Evolutionary conservation across 257 asterid genomes (phyloP), one percentile per base, ranked within the genome.

Genomic region (Echium plantagineum): DNA sequence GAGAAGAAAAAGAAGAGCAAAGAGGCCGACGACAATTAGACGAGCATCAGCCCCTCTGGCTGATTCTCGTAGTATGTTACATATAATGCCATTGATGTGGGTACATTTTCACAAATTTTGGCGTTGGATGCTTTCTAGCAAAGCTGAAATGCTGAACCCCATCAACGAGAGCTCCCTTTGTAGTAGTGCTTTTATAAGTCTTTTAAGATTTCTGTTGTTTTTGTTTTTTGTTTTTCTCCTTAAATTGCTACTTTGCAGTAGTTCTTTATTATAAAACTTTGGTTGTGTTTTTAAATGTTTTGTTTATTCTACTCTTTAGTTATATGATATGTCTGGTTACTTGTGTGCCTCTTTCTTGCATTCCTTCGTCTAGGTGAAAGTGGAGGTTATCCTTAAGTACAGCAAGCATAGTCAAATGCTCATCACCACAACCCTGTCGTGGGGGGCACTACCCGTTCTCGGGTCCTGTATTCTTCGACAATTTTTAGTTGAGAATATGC

Each of bases 1-100:
- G 78, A 80, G 78, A 80, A 82, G 67, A 72, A 72, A 65, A 66
- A 72, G 57, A 69, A 69, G 73, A 76, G 69, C 60, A 48, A 69
- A 48, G 71, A 73, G 26, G 69, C 75, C 15, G 76, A 57, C 1
- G 85, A 75, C 67, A 78, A 80, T 19, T 42, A 42, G 49, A 13
- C 12, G 49, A 17, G 32, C 32, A 28, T 28, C 3, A 42, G 46
- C 46, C 46, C 49, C 49, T 42, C 49, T 42, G 12, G 49, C 4
- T 42, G 17, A 42, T 42, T 10, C 5, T 42, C 2, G 17, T 2
- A 7, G 17, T 42, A 42, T 42, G 49, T 10, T 42, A 12, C 17
- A 42, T 42, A 42, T 10, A 1, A 42, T 42, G 17, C 49, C 49
- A 42, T 42, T 10, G 49, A 42, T 42, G 49, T 42, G 49, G 10